Percentiles rank a stretch among this genome's conserved stretches.
phyloP scores from a whole-genome alignment of 2,329 filamentous ascomycete genomes.

The Bipolaris gigantea region DNA sequence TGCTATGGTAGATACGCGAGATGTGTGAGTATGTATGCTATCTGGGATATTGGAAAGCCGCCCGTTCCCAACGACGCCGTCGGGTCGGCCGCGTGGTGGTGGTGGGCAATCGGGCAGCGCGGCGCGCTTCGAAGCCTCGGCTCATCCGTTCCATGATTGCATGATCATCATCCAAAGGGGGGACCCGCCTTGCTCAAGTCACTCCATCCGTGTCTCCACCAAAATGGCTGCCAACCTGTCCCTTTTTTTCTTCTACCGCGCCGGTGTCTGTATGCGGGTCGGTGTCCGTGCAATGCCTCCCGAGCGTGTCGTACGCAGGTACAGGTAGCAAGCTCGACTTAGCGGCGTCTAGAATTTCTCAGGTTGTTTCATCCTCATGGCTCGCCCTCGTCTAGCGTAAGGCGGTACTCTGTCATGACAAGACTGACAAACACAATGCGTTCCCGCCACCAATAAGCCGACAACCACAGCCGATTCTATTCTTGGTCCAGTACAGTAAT shows the following conservation, averaged over 20 bases:
- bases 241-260: background rate
- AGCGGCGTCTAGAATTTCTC: constrained; percentile 15
- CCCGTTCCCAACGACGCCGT: background rate
- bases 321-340: background rate
- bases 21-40: background rate
- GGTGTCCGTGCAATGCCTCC: constrained; percentile 11
- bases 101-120: constrained; percentile 6
- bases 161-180: too few species aligned
- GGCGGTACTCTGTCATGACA: constrained; percentile 20
- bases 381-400: constrained; percentile 14
- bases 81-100: background rate
- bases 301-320: background rate
- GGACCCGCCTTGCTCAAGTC: too few species aligned
- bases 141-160: constrained; percentile 4
- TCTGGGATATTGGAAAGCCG: background rate
- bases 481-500: constrained; percentile 10
- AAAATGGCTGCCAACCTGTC: constrained; percentile 2
- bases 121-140: constrained; percentile 10
- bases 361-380: constrained; percentile 18
- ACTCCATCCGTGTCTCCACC: background rate
- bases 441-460: constrained; percentile 8
- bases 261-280: constrained; percentile 2
- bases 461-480: constrained; percentile 18
- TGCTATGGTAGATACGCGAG: background rate
- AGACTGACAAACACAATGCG: constrained; percentile 13